phyloP scores from a whole-genome alignment of 106 monocot species.

The Dendrobium nobile region DNA sequence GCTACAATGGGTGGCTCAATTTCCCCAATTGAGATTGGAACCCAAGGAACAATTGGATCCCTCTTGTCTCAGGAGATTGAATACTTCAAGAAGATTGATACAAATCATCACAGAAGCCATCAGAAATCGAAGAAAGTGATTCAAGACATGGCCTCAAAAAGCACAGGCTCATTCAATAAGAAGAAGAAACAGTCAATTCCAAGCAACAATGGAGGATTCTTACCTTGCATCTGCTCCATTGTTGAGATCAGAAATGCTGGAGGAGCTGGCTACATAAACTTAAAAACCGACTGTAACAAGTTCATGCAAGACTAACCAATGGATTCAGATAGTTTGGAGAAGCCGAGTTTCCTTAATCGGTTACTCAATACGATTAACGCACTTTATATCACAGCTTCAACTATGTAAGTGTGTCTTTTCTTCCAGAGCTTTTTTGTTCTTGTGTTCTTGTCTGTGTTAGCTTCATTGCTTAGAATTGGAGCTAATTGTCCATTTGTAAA shows the following conservation, averaged over 20 bases:
- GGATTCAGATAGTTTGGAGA: slow-evolving; percentile 72
- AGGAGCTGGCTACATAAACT: slow-evolving; percentile 4
- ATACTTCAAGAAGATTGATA: slow-evolving; percentile 27
- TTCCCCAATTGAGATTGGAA: slow-evolving; percentile 36
- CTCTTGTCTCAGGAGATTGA: slow-evolving; percentile 42
- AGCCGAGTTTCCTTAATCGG: slow-evolving; percentile 61
- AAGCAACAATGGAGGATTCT: not conserved
- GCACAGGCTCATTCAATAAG: slow-evolving; percentile 1
- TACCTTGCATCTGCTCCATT: slow-evolving; percentile 23
- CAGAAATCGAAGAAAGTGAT: not conserved
- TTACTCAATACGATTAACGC: slow-evolving; percentile 77
- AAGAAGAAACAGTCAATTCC: not conserved
- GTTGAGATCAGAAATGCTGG: slow-evolving; percentile 16
- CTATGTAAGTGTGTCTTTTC: slow-evolving; percentile 9
- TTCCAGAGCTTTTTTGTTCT: not conserved
- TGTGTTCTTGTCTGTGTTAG: not conserved
- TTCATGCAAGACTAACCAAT: not conserved
- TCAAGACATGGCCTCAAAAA: not conserved
- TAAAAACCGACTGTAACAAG: slow-evolving; percentile 9
- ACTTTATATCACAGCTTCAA: slow-evolving; percentile 29
- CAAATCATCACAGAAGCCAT: not conserved
- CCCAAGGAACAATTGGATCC: slow-evolving; percentile 37
- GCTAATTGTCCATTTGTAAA: not conserved
- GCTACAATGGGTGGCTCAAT: slow-evolving; percentile 4
- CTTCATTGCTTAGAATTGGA: slow-evolving; percentile 2